These are phyloP conservation scores for Diacronema lutheri DNA, from an alignment of 78 protist species.

Conservation along the genomic window DNA sequence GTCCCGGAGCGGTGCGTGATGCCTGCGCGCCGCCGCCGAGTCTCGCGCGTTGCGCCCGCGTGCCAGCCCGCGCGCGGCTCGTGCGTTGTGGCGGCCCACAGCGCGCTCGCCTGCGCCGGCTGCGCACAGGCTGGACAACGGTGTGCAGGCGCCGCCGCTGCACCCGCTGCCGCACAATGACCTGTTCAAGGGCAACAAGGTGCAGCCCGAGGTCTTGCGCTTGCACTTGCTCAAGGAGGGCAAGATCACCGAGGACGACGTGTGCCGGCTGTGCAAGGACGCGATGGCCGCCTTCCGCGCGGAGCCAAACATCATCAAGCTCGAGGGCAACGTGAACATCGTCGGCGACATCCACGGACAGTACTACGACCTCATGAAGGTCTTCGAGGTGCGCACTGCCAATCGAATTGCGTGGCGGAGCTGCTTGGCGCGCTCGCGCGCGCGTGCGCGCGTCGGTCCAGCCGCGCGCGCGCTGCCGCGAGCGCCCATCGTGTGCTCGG, in stretches of 20 bases:
- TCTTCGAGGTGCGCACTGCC: constrained; percentile 39
- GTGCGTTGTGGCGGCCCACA: too few species aligned
- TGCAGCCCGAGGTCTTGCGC: neutral
- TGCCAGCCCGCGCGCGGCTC: too few species aligned
- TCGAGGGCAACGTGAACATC: constrained; percentile 44
- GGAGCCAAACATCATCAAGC: constrained; percentile 20
- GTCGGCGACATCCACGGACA: constrained; percentile 84
- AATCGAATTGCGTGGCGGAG: neutral
- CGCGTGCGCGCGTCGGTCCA: neutral
- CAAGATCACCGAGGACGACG: neutral
- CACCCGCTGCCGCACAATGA: neutral
- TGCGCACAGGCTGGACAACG: neutral
- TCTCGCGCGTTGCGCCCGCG: too few species aligned
- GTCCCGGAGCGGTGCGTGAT: too few species aligned
- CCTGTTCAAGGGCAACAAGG: neutral
- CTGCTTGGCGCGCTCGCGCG: too few species aligned
- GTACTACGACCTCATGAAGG: constrained; percentile 57
- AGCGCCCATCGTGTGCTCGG: too few species aligned
- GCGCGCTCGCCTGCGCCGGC: too few species aligned
- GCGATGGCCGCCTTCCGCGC: constrained; percentile 9
- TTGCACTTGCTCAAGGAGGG: constrained; percentile 1
- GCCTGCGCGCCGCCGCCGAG: too few species aligned
- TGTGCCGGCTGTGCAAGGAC: too few species aligned
- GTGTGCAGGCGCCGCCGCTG: neutral
- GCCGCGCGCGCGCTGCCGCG: too few species aligned